A percentile compares a stretch with the other conserved stretches of the same genome.
Conservation (phyloP, 2,329 filamentous ascomycete species). For the Venturia pyrina region DNA sequence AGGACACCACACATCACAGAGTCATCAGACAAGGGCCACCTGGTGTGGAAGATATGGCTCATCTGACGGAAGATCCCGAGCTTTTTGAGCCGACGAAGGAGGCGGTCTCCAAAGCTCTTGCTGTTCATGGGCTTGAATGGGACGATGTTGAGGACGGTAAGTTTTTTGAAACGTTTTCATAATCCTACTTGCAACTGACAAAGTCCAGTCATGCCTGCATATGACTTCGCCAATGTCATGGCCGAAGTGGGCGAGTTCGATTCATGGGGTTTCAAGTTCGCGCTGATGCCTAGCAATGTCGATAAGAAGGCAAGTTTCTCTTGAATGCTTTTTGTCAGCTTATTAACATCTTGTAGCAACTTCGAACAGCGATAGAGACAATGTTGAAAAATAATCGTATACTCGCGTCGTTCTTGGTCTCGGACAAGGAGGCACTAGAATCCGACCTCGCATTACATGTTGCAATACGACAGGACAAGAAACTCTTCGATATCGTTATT, state of each 20-base stretch:
- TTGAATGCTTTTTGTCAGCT: too few relatives aligned
- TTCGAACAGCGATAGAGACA: neutral
- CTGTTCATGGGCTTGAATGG: constrained; percentile 21
- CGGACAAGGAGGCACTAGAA: neutral
- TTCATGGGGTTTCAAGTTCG: constrained; percentile 7
- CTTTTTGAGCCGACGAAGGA: constrained; percentile 18
- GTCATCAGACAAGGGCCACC: constrained; percentile 20
- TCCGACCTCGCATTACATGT: constrained; percentile 2
- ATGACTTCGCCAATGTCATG: constrained; percentile 12
- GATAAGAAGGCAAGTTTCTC: neutral
- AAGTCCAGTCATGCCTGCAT: constrained; percentile 18
- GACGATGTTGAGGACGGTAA: constrained; percentile 23
- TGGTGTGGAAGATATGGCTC: constrained; percentile 20
- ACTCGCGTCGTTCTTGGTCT: constrained; percentile 4
- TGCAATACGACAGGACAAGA: neutral
- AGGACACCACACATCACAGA: constrained; percentile 15
- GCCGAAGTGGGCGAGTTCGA: constrained; percentile 1
- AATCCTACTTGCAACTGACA: neutral
- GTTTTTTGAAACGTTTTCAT: neutral
- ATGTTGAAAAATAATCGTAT: constrained; percentile 6
- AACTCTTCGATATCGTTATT: constrained; percentile 8
- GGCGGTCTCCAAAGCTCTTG: constrained; percentile 17
- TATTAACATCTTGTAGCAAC: neutral
- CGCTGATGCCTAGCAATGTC: neutral
- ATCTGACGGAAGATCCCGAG: constrained; percentile 19